phyloP scores from a whole-genome alignment of 2,329 filamentous ascomycete species.

The Leptodontidium sp. region DNA sequence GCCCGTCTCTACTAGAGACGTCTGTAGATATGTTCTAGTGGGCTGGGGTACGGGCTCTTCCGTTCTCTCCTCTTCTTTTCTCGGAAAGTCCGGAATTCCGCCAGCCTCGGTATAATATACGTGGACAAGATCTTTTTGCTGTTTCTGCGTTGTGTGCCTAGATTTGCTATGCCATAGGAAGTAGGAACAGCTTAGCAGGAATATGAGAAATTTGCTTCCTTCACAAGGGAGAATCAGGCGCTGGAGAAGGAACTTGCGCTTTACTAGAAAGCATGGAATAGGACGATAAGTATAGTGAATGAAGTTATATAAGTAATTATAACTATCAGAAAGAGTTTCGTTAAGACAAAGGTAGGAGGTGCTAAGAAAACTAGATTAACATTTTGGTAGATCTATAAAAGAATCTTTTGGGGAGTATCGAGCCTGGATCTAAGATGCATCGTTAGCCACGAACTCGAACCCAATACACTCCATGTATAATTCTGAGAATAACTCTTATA shows the following conservation, averaged over 20 bases:
- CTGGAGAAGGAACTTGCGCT: constrained; percentile 32
- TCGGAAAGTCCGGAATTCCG: no score
- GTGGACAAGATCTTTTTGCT: no score
- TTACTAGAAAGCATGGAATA: constrained; percentile 24
- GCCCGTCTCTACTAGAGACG: no score
- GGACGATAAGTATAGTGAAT: constrained; percentile 31
- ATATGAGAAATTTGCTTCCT: constrained; percentile 31
- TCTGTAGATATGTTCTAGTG: no score
- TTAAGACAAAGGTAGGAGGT: constrained; percentile 25
- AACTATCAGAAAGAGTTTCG: constrained; percentile 29
- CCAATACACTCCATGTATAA: constrained; percentile 25
- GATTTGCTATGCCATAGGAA: no score
- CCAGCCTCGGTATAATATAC: no score
- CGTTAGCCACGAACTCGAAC: constrained; percentile 27
- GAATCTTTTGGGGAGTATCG: constrained; percentile 27
- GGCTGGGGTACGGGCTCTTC: no score
- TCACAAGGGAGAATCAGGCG: constrained; percentile 29
- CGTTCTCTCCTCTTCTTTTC: no score
- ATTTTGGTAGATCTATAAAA: constrained; percentile 35
- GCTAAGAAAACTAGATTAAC: constrained; percentile 31
- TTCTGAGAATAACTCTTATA: constrained; percentile 23
- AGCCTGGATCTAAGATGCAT: constrained; percentile 30
- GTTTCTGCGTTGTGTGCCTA: no score
- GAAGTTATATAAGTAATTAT: constrained; percentile 24
- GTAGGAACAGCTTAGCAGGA: constrained; percentile 16